Evolutionary conservation across 2,329 filamentous ascomycete genomes (phyloP).

Genomic region (Pezizomycotina sp.): DNA sequence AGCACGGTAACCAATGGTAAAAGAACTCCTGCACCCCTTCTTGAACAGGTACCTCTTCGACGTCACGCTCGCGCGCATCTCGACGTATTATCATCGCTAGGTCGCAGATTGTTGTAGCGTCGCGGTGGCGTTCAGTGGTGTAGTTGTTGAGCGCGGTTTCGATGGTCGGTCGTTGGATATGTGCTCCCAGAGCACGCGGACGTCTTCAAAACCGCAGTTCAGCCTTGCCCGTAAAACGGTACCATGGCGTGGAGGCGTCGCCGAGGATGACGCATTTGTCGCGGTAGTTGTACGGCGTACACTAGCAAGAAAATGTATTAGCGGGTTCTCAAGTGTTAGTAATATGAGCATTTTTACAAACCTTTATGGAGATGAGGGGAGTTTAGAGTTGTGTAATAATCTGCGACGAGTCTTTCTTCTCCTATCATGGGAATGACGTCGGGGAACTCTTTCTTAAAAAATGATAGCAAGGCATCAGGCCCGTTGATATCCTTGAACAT

Average conservation of each 20-base stretch:
- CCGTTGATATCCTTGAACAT: constrained; percentile 50
- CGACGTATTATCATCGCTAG: no score
- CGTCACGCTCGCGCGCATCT: no score
- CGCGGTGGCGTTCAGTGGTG: constrained; percentile 52
- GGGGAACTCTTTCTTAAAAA: constrained; percentile 73
- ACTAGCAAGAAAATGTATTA: constrained; percentile 29
- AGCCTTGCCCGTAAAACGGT: constrained; percentile 94
- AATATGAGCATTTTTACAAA: constrained; percentile 1
- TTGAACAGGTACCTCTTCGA: constrained; percentile 92
- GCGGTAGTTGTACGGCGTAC: constrained; percentile 66
- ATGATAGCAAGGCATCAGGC: constrained; percentile 44
- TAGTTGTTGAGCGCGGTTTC: constrained; percentile 51
- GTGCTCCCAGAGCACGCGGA: constrained; percentile 61
- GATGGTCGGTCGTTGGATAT: constrained; percentile 30
- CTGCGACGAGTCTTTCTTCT: constrained; percentile 48
- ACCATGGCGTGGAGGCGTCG: constrained; percentile 97
- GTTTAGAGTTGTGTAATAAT: constrained; percentile 71
- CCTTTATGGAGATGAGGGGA: constrained; percentile 87
- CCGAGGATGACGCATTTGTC: constrained; percentile 70
- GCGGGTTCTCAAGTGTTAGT: neutral
- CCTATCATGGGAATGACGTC: constrained; percentile 62
- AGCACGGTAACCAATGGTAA: constrained; percentile 53
- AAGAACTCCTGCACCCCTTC: constrained; percentile 76
- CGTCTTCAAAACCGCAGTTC: constrained; percentile 91
- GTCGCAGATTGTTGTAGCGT: constrained; percentile 82